Percentiles rank a stretch among this genome's conserved stretches.
These are phyloP conservation scores for Termitomyces sp. DNA, from an alignment of 768 basidiomycete genomes.

Conservation along the genomic window DNA sequence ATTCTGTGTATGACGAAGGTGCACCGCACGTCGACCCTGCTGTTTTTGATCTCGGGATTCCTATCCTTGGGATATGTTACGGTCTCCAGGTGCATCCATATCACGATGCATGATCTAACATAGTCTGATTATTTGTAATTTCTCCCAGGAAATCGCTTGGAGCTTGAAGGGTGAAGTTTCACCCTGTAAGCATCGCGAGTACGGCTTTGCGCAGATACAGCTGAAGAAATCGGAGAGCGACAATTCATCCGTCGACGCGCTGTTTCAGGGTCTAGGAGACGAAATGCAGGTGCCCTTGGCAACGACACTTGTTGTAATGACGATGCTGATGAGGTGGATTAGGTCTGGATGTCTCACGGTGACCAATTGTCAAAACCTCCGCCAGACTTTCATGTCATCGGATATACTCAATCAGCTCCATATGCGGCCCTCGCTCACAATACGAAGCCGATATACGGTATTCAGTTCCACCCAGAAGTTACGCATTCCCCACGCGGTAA, in stretches of 20 bases:
- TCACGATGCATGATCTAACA: not conserved
- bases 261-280: slow-evolving; percentile 86
- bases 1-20: slow-evolving; percentile 92
- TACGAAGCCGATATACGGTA: slow-evolving; percentile 86
- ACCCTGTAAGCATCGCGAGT: slow-evolving; percentile 89
- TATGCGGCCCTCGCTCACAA: slow-evolving; percentile 93
- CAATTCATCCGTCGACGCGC: slow-evolving; percentile 52
- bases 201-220: slow-evolving; percentile 84
- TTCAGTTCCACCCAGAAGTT: slow-evolving; percentile 99
- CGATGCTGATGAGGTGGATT: slow-evolving; percentile 1
- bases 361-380: slow-evolving; percentile 87
- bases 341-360: slow-evolving; percentile 99
- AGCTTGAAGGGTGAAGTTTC: slow-evolving; percentile 80
- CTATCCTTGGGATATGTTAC: slow-evolving; percentile 96
- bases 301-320: not conserved
- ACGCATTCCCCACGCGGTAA: slow-evolving; percentile 90
- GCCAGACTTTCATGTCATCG: slow-evolving; percentile 82
- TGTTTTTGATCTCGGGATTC: slow-evolving; percentile 84
- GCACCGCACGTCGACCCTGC: slow-evolving; percentile 93
- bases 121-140: not conserved
- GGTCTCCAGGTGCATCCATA: slow-evolving; percentile 73
- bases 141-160: slow-evolving; percentile 85
- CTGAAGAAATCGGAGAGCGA: slow-evolving; percentile 59
- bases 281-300: slow-evolving; percentile 70
- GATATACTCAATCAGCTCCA: slow-evolving; percentile 81